A percentile compares a stretch with the other conserved stretches of the same genome.
Evolutionary conservation across 345 rosid genomes (phyloP).

Genomic region (Gossypium stocksii): DNA sequence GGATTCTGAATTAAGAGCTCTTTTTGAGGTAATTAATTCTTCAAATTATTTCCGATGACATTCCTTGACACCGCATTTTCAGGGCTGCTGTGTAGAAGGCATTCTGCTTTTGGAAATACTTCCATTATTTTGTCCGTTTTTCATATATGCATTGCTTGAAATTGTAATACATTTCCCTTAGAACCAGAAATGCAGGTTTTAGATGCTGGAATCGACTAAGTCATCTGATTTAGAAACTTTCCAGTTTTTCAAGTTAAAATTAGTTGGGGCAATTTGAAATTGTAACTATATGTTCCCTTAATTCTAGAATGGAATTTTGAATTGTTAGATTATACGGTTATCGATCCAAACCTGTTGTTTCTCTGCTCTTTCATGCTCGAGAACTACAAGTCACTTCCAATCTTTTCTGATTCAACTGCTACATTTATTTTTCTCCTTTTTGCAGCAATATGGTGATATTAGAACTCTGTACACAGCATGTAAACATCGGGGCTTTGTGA

Average conservation of each 20-base stretch:
- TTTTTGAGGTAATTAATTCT: constrained; percentile 51
- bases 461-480: constrained; percentile 74
- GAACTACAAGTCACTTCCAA: background rate
- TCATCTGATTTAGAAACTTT: background rate
- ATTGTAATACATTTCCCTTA: background rate
- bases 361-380: background rate
- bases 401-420: constrained; percentile 10
- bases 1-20: constrained; percentile 51
- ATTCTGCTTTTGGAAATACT: background rate
- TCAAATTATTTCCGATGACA: background rate
- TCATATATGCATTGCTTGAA: background rate
- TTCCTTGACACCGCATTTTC: background rate
- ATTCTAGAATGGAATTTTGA: background rate
- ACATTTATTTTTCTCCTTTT: background rate
- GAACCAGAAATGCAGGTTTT: constrained; percentile 3
- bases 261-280: background rate
- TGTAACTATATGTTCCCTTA: background rate
- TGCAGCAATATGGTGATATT: constrained; percentile 71
- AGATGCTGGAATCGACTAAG: background rate
- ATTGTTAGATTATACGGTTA: background rate
- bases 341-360: background rate
- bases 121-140: background rate
- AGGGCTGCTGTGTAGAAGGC: background rate
- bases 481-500: constrained; percentile 77
- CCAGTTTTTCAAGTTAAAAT: background rate